Percentiles rank a stretch among this genome's conserved stretches.
These are phyloP conservation scores for Aspergillus quadrilineatus DNA, from an alignment of 2,329 filamentous ascomycete species.

Conservation along the genomic window DNA sequence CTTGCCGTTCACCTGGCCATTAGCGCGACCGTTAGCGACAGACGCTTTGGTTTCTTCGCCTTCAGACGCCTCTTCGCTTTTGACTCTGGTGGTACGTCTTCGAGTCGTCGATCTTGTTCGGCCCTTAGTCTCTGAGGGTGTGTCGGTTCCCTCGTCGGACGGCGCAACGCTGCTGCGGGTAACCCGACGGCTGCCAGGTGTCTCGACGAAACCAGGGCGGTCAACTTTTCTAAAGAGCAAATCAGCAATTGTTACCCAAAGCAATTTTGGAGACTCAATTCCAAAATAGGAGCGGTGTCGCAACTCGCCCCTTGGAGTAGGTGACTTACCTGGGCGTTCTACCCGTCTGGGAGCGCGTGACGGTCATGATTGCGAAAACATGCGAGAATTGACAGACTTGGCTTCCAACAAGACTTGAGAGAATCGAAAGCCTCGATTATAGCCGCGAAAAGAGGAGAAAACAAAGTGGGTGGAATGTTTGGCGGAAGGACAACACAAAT, in stretches of 20 bases:
- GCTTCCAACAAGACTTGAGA: neutral
- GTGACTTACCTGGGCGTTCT: slow-evolving; percentile 51
- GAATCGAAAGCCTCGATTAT: slow-evolving; percentile 1
- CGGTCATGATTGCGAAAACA: slow-evolving; percentile 39
- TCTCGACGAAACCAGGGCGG: slow-evolving; percentile 53
- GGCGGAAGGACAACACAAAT: slow-evolving; percentile 11
- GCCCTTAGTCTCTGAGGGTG: slow-evolving; percentile 22
- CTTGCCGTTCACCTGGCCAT: neutral
- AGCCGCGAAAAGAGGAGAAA: neutral
- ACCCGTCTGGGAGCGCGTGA: slow-evolving; percentile 53
- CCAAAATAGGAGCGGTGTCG: neutral
- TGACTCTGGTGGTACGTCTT: slow-evolving; percentile 31
- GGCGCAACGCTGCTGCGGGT: slow-evolving; percentile 43
- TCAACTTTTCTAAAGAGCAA: slow-evolving; percentile 48
- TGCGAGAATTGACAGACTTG: slow-evolving; percentile 9
- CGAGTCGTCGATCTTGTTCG: slow-evolving; percentile 30
- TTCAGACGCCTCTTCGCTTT: slow-evolving; percentile 28
- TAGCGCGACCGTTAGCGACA: slow-evolving; percentile 21
- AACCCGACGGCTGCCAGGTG: slow-evolving; percentile 45
- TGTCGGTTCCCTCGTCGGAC: slow-evolving; percentile 33
- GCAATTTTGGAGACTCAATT: neutral
- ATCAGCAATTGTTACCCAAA: neutral
- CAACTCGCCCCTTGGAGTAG: neutral
- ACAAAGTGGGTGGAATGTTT: slow-evolving; percentile 11
- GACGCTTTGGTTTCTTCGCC: slow-evolving; percentile 21